A percentile compares a stretch with the other conserved stretches of the same genome.
Evolutionary conservation across 2,329 filamentous ascomycete species (phyloP).

Genomic region (Fusarium sp.): DNA sequence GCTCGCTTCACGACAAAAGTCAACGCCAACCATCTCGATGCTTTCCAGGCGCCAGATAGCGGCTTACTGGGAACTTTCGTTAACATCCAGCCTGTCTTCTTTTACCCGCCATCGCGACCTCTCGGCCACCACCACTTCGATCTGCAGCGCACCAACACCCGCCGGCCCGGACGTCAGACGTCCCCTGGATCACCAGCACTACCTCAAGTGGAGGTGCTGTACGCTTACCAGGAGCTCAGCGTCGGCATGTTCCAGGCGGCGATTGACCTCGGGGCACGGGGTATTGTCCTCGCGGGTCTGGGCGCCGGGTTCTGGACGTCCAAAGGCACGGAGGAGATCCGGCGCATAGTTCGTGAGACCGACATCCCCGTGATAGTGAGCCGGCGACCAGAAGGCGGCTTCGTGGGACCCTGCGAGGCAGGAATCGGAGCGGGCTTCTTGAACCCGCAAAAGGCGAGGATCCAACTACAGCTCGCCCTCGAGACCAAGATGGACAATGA

Average conservation of each 20-base stretch:
- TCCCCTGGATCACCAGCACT: conserved; percentile 50
- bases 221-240: conserved; percentile 66
- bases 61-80: conserved; percentile 70
- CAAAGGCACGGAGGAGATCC: conserved; percentile 55
- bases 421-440: conserved; percentile 63
- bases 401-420: conserved; percentile 58
- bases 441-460: conserved; percentile 67
- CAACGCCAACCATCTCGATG: conserved; percentile 72
- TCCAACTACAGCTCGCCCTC: conserved; percentile 61
- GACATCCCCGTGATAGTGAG: conserved; percentile 64
- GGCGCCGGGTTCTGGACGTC: conserved; percentile 65
- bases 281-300: conserved; percentile 67
- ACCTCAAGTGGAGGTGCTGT: conserved; percentile 68
- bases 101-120: conserved; percentile 65
- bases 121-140: conserved; percentile 60
- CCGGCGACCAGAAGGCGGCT: conserved; percentile 64
- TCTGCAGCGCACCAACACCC: conserved; percentile 43
- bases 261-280: conserved; percentile 63
- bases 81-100: conserved; percentile 70
- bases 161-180: conserved; percentile 21
- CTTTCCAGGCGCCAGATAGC: conserved; percentile 69
- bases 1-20: conserved; percentile 72
- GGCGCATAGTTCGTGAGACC: conserved; percentile 59
- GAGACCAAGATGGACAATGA: conserved; percentile 47
- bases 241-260: conserved; percentile 61